Conservation (phyloP, 164 flowering plant species). For the Nelumbo lutea region DNA sequence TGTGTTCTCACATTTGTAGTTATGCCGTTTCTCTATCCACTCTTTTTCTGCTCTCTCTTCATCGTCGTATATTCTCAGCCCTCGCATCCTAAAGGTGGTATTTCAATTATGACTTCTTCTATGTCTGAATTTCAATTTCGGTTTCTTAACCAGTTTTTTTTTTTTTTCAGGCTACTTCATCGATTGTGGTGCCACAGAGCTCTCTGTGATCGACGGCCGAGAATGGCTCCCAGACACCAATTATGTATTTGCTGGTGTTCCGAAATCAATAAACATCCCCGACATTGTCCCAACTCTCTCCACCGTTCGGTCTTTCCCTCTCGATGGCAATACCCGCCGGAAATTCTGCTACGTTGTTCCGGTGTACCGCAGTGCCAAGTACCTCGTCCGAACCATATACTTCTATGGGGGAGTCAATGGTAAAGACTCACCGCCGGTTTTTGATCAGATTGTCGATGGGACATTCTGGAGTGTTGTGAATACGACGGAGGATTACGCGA, state of each 20-base stretch:
- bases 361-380: constrained; percentile 40
- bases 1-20: constrained; percentile 6
- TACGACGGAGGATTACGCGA: constrained; percentile 64
- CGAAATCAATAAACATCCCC: constrained; percentile 29
- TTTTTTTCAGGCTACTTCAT: constrained; percentile 41
- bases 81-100: constrained; percentile 22
- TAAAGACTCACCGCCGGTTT: constrained; percentile 54
- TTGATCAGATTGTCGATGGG: constrained; percentile 88
- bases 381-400: constrained; percentile 74
- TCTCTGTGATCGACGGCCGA: constrained; percentile 11
- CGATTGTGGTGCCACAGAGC: constrained; percentile 54
- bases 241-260: constrained; percentile 45
- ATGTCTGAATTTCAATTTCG: constrained; percentile 4
- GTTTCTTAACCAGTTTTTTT: not conserved
- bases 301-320: constrained; percentile 74
- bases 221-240: constrained; percentile 59
- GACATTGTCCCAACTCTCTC: constrained; percentile 34
- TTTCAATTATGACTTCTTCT: not conserved
- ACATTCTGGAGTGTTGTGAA: constrained; percentile 83
- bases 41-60: constrained; percentile 23
- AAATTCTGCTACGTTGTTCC: constrained; percentile 74
- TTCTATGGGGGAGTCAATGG: constrained; percentile 76
- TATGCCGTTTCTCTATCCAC: constrained; percentile 27
- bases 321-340: constrained; percentile 11
- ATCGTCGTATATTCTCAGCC: constrained; percentile 27